Conservation (phyloP, 257 asterid genomes). For the Dorcoceras hygrometricum region DNA sequence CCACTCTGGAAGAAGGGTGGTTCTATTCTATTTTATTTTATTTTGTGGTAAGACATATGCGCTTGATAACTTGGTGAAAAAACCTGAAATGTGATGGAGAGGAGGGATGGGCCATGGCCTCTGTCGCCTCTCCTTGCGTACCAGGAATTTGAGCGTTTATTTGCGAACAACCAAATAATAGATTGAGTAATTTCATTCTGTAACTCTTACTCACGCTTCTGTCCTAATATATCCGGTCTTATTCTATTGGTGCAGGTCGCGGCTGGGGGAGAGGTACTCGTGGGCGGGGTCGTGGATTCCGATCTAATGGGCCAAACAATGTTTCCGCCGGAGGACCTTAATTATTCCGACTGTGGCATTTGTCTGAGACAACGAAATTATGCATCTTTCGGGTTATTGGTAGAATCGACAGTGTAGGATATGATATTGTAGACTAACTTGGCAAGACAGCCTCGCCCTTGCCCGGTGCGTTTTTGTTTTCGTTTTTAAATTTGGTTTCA, state of each 20-base stretch:
- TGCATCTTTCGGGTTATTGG: slow-evolving; percentile 25
- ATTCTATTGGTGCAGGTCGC: slow-evolving; percentile 51
- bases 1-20: neutral
- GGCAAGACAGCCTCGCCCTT: slow-evolving; percentile 37
- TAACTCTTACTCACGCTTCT: neutral
- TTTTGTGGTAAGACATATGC: neutral
- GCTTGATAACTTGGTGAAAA: neutral
- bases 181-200: neutral
- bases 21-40: neutral
- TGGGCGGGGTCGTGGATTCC: slow-evolving; percentile 79
- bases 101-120: no score
- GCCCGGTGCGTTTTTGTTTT: slow-evolving; percentile 67
- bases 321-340: slow-evolving; percentile 39
- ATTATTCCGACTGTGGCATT: slow-evolving; percentile 28
- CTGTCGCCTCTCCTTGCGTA: neutral
- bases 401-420: slow-evolving; percentile 43
- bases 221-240: neutral
- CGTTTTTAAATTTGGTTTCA: slow-evolving; percentile 14
- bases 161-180: neutral
- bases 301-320: slow-evolving; percentile 51
- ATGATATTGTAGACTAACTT: slow-evolving; percentile 46
- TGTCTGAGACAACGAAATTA: slow-evolving; percentile 22
- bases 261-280: slow-evolving; percentile 79
- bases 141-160: neutral
- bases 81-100: neutral